These are phyloP conservation scores for Diutina rugosa DNA, from an alignment of 1,139 yeast species.

Conservation along the genomic window DNA sequence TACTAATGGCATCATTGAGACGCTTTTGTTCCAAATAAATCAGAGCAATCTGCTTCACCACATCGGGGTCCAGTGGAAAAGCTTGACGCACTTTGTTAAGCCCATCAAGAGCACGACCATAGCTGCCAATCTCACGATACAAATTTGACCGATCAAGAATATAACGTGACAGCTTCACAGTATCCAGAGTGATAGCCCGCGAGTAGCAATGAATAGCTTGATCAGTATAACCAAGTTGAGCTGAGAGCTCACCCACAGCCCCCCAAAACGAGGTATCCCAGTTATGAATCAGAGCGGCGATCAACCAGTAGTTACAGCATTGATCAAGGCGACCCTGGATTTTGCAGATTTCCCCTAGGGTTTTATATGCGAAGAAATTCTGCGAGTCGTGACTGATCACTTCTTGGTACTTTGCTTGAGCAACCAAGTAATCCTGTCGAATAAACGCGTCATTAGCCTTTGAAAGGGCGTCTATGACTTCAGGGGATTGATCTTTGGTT, in stretches of 20 bases:
- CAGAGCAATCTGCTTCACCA: constrained; percentile 64
- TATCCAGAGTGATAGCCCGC: constrained; percentile 39
- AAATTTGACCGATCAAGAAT: constrained; percentile 51
- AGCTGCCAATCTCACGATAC: constrained; percentile 51
- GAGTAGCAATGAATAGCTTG: constrained; percentile 81
- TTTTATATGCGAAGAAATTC: constrained; percentile 73
- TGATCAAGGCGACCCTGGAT: constrained; percentile 53
- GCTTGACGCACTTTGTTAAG: constrained; percentile 48
- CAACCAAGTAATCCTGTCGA: constrained; percentile 46
- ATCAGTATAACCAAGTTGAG: constrained; percentile 54
- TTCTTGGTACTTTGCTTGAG: constrained; percentile 54
- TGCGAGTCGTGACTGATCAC: constrained; percentile 68
- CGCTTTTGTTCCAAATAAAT: constrained; percentile 67
- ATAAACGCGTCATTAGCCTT: constrained; percentile 77
- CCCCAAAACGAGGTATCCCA: constrained; percentile 78
- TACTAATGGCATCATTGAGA: constrained; percentile 65
- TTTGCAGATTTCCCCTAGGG: constrained; percentile 74
- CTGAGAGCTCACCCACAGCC: constrained; percentile 65
- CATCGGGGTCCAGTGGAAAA: constrained; percentile 49
- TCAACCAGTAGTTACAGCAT: constrained; percentile 71
- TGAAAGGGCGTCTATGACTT: constrained; percentile 50
- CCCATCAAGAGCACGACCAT: constrained; percentile 64
- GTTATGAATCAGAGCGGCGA: constrained; percentile 75
- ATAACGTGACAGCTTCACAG: constrained; percentile 36
- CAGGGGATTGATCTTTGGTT: constrained; percentile 50